Evolutionary conservation across 352 stramenopile species (phyloP).

Genomic region (Phytophthora pisi): DNA sequence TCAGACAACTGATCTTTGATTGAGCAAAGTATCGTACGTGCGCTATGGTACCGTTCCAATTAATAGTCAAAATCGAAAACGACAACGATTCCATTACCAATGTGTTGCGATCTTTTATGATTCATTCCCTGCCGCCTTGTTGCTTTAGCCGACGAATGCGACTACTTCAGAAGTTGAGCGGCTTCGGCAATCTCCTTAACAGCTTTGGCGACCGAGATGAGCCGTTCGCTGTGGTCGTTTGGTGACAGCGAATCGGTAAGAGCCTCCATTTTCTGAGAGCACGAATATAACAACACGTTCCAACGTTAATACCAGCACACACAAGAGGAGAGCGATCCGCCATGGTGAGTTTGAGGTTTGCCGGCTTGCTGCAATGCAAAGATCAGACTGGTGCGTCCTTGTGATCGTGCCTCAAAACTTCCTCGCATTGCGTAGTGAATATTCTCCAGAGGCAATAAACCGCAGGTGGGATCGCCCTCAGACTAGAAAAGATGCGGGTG

Average conservation of each 20-base stretch:
- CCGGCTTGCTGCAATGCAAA: constrained; percentile 23
- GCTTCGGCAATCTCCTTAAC: constrained; percentile 69
- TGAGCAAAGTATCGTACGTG: constrained; percentile 2
- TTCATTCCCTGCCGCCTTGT: neutral
- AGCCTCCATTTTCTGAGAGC: constrained; percentile 71
- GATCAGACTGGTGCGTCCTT: constrained; percentile 13
- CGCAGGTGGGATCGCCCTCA: constrained; percentile 3
- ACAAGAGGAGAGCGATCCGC: constrained; percentile 2
- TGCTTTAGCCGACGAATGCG: neutral
- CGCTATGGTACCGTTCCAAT: neutral
- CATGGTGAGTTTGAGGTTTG: constrained; percentile 15
- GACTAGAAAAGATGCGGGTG: constrained; percentile 52
- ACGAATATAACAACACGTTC: constrained; percentile 15
- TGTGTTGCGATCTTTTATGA: neutral
- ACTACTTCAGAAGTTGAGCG: constrained; percentile 52
- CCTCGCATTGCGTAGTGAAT: constrained; percentile 6
- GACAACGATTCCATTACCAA: neutral
- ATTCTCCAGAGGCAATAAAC: constrained; percentile 10
- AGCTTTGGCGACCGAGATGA: constrained; percentile 60
- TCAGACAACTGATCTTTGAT: constrained; percentile 59
- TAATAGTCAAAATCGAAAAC: neutral
- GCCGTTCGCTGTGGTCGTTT: constrained; percentile 63
- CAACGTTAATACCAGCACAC: constrained; percentile 21
- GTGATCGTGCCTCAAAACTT: constrained; percentile 21
- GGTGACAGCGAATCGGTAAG: constrained; percentile 61